Evolutionary conservation across 331 rosid species (phyloP).

Genomic region (Ulmus americana): DNA sequence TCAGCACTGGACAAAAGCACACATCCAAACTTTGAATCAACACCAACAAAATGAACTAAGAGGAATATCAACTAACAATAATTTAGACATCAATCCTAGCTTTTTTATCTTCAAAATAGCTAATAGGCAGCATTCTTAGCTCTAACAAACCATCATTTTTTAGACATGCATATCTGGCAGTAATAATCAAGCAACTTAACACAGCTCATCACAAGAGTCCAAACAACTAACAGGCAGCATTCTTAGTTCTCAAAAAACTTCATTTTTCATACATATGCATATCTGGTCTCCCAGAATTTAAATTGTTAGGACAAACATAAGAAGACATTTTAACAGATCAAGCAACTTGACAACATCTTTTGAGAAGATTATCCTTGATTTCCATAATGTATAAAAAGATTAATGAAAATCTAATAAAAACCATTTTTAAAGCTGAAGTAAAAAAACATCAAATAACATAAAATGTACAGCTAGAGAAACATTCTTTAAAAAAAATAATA

Average conservation of each 20-base stretch:
- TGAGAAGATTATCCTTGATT: neutral
- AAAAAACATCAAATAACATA: too few relatives aligned
- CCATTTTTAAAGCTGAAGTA: too few relatives aligned
- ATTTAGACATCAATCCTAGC: neutral
- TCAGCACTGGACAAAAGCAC: conserved; percentile 56
- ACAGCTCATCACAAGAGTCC: neutral
- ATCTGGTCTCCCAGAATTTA: neutral
- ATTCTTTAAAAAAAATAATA: too few relatives aligned
- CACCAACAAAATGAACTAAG: neutral
- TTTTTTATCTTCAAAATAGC: neutral
- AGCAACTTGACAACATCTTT: neutral
- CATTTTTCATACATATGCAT: neutral
- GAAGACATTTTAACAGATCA: neutral
- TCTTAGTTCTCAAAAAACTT: neutral
- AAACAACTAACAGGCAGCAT: neutral
- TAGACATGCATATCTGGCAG: too few relatives aligned
- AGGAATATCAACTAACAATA: neutral
- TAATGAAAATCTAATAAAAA: neutral
- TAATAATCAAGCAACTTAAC: neutral
- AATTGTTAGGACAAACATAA: neutral
- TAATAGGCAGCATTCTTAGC: neutral
- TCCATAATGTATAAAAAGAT: neutral
- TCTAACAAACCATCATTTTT: neutral
- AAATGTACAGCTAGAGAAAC: too few relatives aligned
- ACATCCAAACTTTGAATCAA: conserved; percentile 9